Percentiles rank a stretch among this genome's conserved stretches.
Evolutionary conservation across 176 grass and related monocot genomes (phyloP).

Genomic region (Bolboschoenus planiculmis): DNA sequence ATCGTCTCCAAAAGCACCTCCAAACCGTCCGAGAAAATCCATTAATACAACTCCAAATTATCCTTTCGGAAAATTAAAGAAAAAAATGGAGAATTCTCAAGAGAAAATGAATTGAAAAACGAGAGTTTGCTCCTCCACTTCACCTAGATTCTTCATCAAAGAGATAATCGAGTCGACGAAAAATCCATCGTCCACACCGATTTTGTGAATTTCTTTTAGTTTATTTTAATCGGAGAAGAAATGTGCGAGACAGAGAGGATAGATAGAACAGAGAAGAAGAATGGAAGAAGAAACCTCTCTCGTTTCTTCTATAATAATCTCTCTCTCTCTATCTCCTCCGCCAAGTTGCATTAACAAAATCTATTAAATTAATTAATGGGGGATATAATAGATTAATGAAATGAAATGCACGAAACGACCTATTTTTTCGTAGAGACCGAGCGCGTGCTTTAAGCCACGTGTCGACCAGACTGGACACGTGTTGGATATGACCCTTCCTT

Average conservation of each 20-base stretch:
- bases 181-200: background rate
- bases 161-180: background rate
- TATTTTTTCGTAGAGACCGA: conserved; percentile 25
- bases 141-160: background rate
- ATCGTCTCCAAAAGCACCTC: conserved; percentile 1
- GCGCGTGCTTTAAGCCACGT: conserved; percentile 41
- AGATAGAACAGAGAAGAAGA: conserved; percentile 6
- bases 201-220: background rate
- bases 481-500: conserved; percentile 20
- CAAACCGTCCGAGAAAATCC: conserved; percentile 62
- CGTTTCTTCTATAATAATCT: background rate
- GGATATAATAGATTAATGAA: conserved; percentile 10
- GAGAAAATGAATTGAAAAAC: background rate
- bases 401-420: conserved; percentile 20
- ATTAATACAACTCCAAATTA: background rate
- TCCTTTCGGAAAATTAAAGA: too few relatives aligned
- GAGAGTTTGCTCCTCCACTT: background rate
- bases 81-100: conserved; percentile 12
- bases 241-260: conserved; percentile 3
- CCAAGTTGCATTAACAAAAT: conserved; percentile 13
- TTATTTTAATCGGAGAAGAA: background rate
- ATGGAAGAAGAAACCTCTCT: conserved; percentile 18
- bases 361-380: conserved; percentile 15
- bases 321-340: conserved; percentile 23
- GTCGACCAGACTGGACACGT: conserved; percentile 43